A percentile compares a stretch with the other conserved stretches of the same genome.
Evolutionary conservation across 2,329 filamentous ascomycete genomes (phyloP).

Genomic region (Cladosporium cucumerinum): DNA sequence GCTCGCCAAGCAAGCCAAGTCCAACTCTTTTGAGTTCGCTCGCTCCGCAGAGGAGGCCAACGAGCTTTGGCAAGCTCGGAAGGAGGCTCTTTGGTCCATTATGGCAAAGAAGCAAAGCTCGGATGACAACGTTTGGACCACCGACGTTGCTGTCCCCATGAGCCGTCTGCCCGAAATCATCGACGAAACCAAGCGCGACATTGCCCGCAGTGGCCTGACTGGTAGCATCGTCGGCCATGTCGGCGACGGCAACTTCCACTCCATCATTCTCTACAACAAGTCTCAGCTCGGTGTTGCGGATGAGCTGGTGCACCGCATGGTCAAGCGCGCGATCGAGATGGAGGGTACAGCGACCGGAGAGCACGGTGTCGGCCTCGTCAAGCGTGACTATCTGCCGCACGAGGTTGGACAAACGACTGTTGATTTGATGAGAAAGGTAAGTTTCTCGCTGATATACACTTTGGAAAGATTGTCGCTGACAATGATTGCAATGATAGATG

Average conservation of each 20-base stretch:
- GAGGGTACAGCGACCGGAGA: conserved; percentile 85
- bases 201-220: conserved; percentile 59
- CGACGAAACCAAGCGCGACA: conserved; percentile 69
- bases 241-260: conserved; percentile 72
- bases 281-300: conserved; percentile 65
- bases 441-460: conserved; percentile 22
- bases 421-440: conserved; percentile 76
- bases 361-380: conserved; percentile 79
- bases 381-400: conserved; percentile 77
- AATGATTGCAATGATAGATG: conserved; percentile 50
- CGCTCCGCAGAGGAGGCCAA: conserved; percentile 60
- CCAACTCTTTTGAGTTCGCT: conserved; percentile 68
- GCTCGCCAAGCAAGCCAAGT: conserved; percentile 57
- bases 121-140: conserved; percentile 69
- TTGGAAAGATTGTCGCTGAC: background rate
- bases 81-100: conserved; percentile 70
- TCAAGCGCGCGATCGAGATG: conserved; percentile 73
- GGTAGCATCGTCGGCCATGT: conserved; percentile 70
- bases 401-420: conserved; percentile 73
- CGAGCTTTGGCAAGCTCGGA: conserved; percentile 72
- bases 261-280: conserved; percentile 64
- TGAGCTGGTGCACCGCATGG: conserved; percentile 74
- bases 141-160: conserved; percentile 76
- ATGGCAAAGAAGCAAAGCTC: conserved; percentile 61
- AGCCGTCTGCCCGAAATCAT: conserved; percentile 69